Evolutionary conservation across 129 eudicot genomes (phyloP).

Genomic region (Flaveria trinervia): DNA sequence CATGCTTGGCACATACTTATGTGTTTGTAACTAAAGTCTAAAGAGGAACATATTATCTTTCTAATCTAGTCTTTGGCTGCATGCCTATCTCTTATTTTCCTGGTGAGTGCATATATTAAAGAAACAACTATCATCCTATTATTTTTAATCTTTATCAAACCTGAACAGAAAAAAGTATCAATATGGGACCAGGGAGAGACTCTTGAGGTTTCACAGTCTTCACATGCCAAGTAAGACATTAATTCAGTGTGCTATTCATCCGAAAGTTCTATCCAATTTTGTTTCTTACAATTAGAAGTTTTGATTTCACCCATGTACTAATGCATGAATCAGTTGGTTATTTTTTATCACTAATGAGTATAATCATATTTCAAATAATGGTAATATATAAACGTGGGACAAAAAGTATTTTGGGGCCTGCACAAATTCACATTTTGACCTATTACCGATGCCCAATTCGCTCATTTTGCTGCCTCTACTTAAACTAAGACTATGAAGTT

Average conservation of each 20-base stretch:
- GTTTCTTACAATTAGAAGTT: background rate
- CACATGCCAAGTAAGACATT: slow-evolving; percentile 83
- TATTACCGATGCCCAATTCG: background rate
- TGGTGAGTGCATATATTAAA: no score
- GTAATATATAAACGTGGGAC: background rate
- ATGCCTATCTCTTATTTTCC: no score
- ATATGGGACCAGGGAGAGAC: slow-evolving; percentile 69
- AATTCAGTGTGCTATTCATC: slow-evolving; percentile 5
- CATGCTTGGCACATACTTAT: no score
- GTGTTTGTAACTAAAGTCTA: no score
- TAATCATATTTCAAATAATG: background rate
- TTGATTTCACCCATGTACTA: background rate
- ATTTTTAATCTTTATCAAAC: slow-evolving; percentile 11
- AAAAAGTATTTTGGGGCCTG: background rate
- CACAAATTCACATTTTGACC: background rate
- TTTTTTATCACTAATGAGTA: background rate
- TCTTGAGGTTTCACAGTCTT: slow-evolving; percentile 57
- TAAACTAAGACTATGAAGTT: slow-evolving; percentile 18
- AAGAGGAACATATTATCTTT: no score
- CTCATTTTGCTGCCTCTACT: slow-evolving; percentile 10
- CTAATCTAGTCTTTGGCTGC: no score
- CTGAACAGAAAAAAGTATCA: slow-evolving; percentile 69
- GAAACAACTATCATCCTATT: background rate
- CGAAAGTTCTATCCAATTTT: slow-evolving; percentile 16
- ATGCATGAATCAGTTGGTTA: background rate